Conservation (phyloP, 148 eudicot species). For the Cornus florida region DNA sequence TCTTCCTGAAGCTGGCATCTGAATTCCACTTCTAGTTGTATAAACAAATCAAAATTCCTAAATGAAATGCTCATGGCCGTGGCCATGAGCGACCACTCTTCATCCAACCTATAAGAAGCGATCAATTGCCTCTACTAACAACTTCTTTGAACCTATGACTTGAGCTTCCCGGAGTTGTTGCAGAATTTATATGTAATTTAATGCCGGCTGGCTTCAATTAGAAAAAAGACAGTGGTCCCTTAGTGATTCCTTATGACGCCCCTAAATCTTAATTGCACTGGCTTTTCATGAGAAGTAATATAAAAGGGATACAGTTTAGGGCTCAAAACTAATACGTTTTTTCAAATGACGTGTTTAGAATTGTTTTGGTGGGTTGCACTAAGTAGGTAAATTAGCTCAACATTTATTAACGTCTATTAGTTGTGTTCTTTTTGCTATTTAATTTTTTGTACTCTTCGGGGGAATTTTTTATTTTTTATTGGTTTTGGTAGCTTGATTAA, state of each 20-base stretch:
- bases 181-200: too few species aligned
- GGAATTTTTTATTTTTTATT: background rate
- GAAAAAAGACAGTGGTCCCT: background rate
- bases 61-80: background rate
- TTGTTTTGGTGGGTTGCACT: slow-evolving; percentile 1
- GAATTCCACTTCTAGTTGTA: background rate
- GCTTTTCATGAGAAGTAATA: background rate
- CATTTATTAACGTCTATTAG: background rate
- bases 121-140: background rate
- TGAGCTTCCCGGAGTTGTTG: background rate
- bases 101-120: background rate
- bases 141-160: background rate
- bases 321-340: background rate
- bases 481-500: background rate
- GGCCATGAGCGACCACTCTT: too few species aligned
- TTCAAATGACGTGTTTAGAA: background rate
- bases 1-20: background rate
- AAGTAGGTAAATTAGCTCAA: slow-evolving; percentile 2
- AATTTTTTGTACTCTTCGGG: background rate
- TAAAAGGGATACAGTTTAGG: background rate
- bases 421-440: background rate
- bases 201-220: background rate
- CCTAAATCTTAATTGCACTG: background rate
- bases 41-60: background rate
- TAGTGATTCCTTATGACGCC: background rate